Conservation (phyloP, 192 early-diverging fungal genomes). For the Phlyctochytrium arcticum region DNA sequence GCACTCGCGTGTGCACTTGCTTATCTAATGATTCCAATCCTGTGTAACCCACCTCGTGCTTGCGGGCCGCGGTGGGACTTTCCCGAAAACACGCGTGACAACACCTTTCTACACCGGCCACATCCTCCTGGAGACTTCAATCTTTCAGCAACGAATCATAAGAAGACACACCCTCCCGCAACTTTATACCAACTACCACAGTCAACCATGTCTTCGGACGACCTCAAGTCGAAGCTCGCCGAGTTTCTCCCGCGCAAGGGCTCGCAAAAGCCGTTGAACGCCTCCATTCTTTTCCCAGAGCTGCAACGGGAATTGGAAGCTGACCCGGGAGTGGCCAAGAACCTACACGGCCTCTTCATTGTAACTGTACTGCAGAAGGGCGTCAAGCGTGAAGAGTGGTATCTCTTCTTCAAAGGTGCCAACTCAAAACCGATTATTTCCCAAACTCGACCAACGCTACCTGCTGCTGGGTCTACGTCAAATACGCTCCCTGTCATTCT, state of each 20-base stretch:
- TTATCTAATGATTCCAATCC: no score
- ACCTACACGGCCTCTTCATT: conserved; percentile 30
- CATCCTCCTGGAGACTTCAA: no score
- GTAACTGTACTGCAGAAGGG: conserved; percentile 27
- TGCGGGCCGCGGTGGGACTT: no score
- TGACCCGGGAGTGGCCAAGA: conserved; percentile 25
- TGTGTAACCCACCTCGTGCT: no score
- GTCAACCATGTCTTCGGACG: not conserved
- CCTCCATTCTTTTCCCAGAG: conserved; percentile 36
- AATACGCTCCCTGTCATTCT: conserved; percentile 26
- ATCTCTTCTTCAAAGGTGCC: conserved; percentile 28
- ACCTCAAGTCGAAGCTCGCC: conserved; percentile 26
- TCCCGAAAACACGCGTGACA: no score
- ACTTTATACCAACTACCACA: no score
- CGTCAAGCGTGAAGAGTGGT: conserved; percentile 34
- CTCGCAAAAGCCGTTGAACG: conserved; percentile 12
- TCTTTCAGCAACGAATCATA: no score
- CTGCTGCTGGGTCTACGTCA: not conserved
- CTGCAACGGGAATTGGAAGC: conserved; percentile 25
- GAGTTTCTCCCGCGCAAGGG: conserved; percentile 13
- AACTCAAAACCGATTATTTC: conserved; percentile 24
- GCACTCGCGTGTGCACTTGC: no score
- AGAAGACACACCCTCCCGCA: no score
- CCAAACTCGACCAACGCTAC: conserved; percentile 21
- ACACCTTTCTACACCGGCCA: no score